Evolutionary conservation across 2,329 filamentous ascomycete genomes (phyloP), one percentile per base, ranked within the genome.

Genomic region (Aureobasidium vineae): DNA sequence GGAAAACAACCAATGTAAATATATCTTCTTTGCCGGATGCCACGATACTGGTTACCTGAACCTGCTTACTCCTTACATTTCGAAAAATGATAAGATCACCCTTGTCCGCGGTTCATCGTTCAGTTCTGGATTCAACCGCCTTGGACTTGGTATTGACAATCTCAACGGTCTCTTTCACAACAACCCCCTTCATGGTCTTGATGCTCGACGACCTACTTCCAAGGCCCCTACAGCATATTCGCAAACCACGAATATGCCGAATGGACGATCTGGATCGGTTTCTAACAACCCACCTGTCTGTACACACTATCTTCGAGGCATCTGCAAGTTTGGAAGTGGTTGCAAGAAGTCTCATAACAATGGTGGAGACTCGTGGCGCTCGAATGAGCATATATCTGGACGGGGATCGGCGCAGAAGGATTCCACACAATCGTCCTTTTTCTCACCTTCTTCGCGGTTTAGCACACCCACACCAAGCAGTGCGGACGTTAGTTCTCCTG

Each of bases 11-110:
- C 84, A 87, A 71, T 89, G 87, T 77, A 85, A 84, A 70, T 86
- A 88, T 72, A 86, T 89, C 45, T 85, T 84, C 71, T 85, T 87
- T 67, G 87, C 85, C 5, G 85, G 82, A 47, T 88, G 86, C 70
- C 85, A 88, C 69, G 84, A 88, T 70, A 79, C 78, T 31, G 82
- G 83, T 60, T 87, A 88, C 72, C 75, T 86, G 53, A 81, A 83
- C 8, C 79, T 86, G 56, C 76, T 89, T 31, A 82, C 80, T 5
- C 82, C 83, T 8, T 83, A 84, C 70, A 77, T 76, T 50, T 81
- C 81, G 50, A 79, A 80, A 66, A 73, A 75, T 8, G 79, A 84
- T 28, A 69, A 72, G 1, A 81, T 88, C 67, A 87, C 85, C 0
- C 81, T 88, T 13, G 73, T 88, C 50, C 80, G 80, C 67, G 80